Evolutionary conservation across 345 rosid genomes (phyloP).

Genomic region (Murraya koenigii): DNA sequence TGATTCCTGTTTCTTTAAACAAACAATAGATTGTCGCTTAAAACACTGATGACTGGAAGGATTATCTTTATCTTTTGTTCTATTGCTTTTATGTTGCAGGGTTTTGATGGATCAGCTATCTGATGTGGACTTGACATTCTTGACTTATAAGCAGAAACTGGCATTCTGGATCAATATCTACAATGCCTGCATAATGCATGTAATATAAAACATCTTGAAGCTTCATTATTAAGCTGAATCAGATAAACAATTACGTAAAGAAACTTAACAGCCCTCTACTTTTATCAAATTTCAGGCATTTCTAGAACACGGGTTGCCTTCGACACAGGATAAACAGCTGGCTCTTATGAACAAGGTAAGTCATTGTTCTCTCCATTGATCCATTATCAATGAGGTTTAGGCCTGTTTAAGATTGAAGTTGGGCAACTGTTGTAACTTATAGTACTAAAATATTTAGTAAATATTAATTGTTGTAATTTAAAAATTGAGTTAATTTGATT

Average conservation of each 20-base stretch:
- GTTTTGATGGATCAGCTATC: slow-evolving; percentile 57
- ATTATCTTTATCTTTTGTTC: background rate
- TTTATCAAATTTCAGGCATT: slow-evolving; percentile 55
- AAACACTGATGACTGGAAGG: background rate
- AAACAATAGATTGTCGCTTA: background rate
- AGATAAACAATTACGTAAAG: background rate
- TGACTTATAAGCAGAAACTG: slow-evolving; percentile 88
- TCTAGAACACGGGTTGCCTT: slow-evolving; percentile 84
- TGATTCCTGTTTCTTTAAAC: background rate
- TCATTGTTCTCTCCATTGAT: background rate
- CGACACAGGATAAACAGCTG: slow-evolving; percentile 71
- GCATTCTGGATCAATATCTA: slow-evolving; percentile 93
- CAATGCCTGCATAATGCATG: slow-evolving; percentile 94
- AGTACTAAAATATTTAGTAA: too few relatives aligned
- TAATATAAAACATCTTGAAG: slow-evolving; percentile 47
- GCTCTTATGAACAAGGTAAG: slow-evolving; percentile 82
- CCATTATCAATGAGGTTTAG: too few relatives aligned
- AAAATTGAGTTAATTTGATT: too few relatives aligned
- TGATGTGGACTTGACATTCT: slow-evolving; percentile 60
- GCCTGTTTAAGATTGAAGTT: too few relatives aligned
- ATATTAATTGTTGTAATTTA: too few relatives aligned
- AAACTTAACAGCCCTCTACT: background rate
- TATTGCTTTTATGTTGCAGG: slow-evolving; percentile 38
- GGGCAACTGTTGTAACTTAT: too few relatives aligned
- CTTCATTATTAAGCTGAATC: slow-evolving; percentile 9